Base-by-base conservation (phyloP, 768 basidiomycete species). In the Panaeolus cyanescens region DNA sequence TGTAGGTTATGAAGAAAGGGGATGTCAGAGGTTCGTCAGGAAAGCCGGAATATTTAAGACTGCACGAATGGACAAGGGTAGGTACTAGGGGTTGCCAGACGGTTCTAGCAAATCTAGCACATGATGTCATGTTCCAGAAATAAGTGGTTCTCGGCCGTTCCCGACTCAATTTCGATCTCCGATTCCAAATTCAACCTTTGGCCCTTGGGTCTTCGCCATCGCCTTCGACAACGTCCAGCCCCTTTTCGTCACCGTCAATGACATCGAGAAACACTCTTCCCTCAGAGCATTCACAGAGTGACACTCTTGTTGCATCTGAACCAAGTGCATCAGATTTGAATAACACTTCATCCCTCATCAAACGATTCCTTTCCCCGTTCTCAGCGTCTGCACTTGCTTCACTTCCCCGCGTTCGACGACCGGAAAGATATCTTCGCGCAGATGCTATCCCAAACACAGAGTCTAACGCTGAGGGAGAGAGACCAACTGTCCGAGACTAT, bases 401-500 rank as follows among this genome's bases (percentile, higher is more conserved):
- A 1, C 77, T 85, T 13, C 84, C 84, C 4, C 72, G 72, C 36
- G 66, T 80, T 9, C 68, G 69, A 30, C 72, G 83, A 5, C 84
- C 83, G 3, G 71, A 64, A 12, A 76, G 82, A 3, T 91, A 92
- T 69, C 83, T 84, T 7, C 87, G 92, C 36, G 82, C 88, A 6
- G 91, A 94, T 71, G 82, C 82, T 64, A 91, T 92, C 39, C 92
- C 92, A 0, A 85, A 89, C 22, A 82, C 83, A 0, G 74, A 78
- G 22, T 74, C 76, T 56, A 81, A 84, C 58, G 72, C 70, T 2
- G 74, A 80, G 4, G 87, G 86, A 5, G 80, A 86, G 62, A 73
- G 81, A 64, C 85, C 89, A 12, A 83, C 84, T 31, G 81, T 90
- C 31, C 79, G 86, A 45, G 89, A 93, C 72, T 93, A 93, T 70